phyloP scores from a whole-genome alignment of 495 filamentous ascomycete species.

The Trichoderma orchidacearum region DNA sequence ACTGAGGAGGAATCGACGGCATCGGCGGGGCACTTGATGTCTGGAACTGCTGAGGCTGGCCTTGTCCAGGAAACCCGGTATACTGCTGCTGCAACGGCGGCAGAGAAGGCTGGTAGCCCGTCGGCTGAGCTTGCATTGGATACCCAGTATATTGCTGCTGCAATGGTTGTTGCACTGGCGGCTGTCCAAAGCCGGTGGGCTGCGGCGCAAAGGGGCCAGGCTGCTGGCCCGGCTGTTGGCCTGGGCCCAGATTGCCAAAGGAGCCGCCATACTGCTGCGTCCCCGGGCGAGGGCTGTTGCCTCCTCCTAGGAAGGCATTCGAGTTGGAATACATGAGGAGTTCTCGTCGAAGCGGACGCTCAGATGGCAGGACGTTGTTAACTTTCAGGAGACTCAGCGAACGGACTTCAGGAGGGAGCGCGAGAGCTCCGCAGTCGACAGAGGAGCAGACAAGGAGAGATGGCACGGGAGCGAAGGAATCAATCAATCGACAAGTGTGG shows the following conservation, averaged over 20 bases:
- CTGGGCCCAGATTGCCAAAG: slow-evolving; percentile 29
- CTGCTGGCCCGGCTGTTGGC: slow-evolving; percentile 49
- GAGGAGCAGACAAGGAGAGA: not conserved
- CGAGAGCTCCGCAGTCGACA: slow-evolving; percentile 1
- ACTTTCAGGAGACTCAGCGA: not conserved
- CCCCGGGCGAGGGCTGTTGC: slow-evolving; percentile 59
- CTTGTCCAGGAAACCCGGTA: slow-evolving; percentile 38
- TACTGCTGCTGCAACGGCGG: slow-evolving; percentile 43
- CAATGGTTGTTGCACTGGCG: slow-evolving; percentile 41
- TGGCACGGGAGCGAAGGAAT: not conserved
- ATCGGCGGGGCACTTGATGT: slow-evolving; percentile 35
- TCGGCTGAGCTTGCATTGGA: slow-evolving; percentile 32
- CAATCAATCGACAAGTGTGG: not conserved
- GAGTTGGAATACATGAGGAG: slow-evolving; percentile 75
- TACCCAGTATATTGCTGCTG: slow-evolving; percentile 50
- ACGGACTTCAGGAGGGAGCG: not conserved
- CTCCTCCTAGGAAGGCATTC: slow-evolving; percentile 69
- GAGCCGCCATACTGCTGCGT: slow-evolving; percentile 47
- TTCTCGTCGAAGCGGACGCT: slow-evolving; percentile 3
- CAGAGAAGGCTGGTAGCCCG: slow-evolving; percentile 30
- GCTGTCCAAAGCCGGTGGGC: slow-evolving; percentile 40
- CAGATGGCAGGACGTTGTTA: not conserved
- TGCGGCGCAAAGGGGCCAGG: slow-evolving; percentile 46
- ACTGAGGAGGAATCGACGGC: slow-evolving; percentile 41
- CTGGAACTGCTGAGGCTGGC: slow-evolving; percentile 25